Percentiles rank a stretch among this genome's conserved stretches.
phyloP scores from a whole-genome alignment of 2,329 filamentous ascomycete species.

The Colletotrichum tanaceti region DNA sequence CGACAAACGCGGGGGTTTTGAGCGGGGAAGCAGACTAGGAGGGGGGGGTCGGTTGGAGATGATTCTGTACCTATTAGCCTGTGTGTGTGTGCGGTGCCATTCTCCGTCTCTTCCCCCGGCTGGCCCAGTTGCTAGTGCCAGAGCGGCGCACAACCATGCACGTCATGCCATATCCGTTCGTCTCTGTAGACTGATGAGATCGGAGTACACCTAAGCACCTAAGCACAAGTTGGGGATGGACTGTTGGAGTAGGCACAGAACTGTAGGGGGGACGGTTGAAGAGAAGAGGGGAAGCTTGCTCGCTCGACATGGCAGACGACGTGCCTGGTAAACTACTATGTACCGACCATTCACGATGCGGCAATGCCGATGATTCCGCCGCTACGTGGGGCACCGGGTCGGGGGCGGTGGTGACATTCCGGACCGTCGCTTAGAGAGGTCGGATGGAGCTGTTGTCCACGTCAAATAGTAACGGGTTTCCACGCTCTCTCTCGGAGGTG shows the following conservation, averaged over 20 bases:
- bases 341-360: conserved; percentile 30
- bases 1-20: conserved; percentile 34
- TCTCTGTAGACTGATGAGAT: background rate
- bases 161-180: background rate
- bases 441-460: background rate
- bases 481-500: too few species aligned
- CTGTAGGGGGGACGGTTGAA: too few species aligned
- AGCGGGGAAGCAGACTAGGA: conserved; percentile 13
- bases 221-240: too few species aligned
- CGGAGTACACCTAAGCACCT: too few species aligned
- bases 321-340: conserved; percentile 27
- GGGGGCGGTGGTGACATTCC: conserved; percentile 19
- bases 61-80: too few species aligned
- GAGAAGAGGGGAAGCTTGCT: conserved; percentile 8
- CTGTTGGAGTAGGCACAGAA: background rate
- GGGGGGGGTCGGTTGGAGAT: conserved; percentile 17
- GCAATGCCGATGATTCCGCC: conserved; percentile 37
- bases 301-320: background rate
- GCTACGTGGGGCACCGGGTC: background rate
- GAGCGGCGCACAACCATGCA: conserved; percentile 17
- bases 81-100: too few species aligned
- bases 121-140: background rate
- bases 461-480: conserved; percentile 20
- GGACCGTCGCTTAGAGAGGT: conserved; percentile 1
- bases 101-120: background rate